phyloP scores from a whole-genome alignment of 345 rosid genomes.

The Rhizophora mangle region DNA sequence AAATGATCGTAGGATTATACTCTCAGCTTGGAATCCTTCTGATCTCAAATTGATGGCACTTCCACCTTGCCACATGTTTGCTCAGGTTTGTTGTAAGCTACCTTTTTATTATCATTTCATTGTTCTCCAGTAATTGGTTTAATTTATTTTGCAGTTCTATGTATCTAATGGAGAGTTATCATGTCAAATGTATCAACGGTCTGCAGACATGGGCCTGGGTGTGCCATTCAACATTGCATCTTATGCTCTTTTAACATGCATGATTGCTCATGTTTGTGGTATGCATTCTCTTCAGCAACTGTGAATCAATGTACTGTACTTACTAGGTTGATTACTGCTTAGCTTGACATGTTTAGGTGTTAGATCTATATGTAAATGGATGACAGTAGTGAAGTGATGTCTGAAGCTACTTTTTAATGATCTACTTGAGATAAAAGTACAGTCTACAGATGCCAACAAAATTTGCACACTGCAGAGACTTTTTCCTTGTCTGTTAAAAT shows the following conservation, averaged over 20 bases:
- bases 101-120: background rate
- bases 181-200: conserved; percentile 97
- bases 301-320: background rate
- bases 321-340: conserved; percentile 4
- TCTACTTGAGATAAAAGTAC: background rate
- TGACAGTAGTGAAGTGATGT: background rate
- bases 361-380: background rate
- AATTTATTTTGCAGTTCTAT: conserved; percentile 52
- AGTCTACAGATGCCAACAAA: background rate
- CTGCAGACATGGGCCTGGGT: conserved; percentile 96
- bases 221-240: conserved; percentile 98
- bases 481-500: background rate
- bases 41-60: conserved; percentile 95
- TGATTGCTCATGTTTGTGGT: conserved; percentile 97
- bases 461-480: background rate
- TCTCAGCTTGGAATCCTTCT: conserved; percentile 98
- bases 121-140: conserved; percentile 3
- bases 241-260: conserved; percentile 83
- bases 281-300: conserved; percentile 9
- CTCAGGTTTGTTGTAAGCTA: conserved; percentile 50
- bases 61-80: conserved; percentile 99
- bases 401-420: background rate
- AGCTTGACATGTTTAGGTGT: conserved; percentile 1
- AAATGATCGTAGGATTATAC: conserved; percentile 78
- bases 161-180: conserved; percentile 89